Evolutionary conservation across 2,329 filamentous ascomycete genomes (phyloP).

Genomic region (Alternaria infectoria): DNA sequence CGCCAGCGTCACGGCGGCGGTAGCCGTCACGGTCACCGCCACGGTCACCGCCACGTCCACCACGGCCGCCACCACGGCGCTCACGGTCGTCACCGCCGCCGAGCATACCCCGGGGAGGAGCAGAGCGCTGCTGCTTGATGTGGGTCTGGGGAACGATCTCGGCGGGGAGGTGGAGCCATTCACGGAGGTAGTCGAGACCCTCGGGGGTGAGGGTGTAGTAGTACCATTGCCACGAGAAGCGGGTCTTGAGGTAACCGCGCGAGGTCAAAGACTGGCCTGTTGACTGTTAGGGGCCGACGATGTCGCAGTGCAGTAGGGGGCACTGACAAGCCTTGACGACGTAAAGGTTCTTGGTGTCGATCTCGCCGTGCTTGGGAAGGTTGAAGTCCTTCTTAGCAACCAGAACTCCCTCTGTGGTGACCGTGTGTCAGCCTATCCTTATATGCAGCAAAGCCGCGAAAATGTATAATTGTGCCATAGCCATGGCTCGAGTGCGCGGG

Average conservation of each 20-base stretch:
- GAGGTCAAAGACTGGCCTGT: slow-evolving; percentile 88
- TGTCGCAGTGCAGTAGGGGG: neutral
- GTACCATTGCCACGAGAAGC: slow-evolving; percentile 80
- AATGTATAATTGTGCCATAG: slow-evolving; percentile 47
- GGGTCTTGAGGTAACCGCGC: slow-evolving; percentile 98
- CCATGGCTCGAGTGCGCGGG: slow-evolving; percentile 40
- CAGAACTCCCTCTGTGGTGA: slow-evolving; percentile 73
- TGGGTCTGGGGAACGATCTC: slow-evolving; percentile 99
- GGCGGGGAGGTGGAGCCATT: slow-evolving; percentile 99
- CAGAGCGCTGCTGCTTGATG: slow-evolving; percentile 99
- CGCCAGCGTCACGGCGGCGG: slow-evolving; percentile 79
- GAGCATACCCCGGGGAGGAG: slow-evolving; percentile 98
- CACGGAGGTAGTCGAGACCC: slow-evolving; percentile 99
- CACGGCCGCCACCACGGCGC: slow-evolving; percentile 74
- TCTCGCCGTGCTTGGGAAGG: slow-evolving; percentile 95
- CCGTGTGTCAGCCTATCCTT: slow-evolving; percentile 53
- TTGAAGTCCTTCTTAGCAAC: slow-evolving; percentile 99
- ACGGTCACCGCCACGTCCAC: slow-evolving; percentile 64
- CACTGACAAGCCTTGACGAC: slow-evolving; percentile 88
- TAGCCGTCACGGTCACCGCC: slow-evolving; percentile 81
- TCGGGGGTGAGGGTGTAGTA: slow-evolving; percentile 99
- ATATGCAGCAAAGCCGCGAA: slow-evolving; percentile 43
- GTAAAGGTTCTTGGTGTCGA: slow-evolving; percentile 99
- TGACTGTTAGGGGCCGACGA: slow-evolving; percentile 16
- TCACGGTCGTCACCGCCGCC: slow-evolving; percentile 75